phyloP scores from a whole-genome alignment of 805 yeast genomes.

The Isabelozyma gotoi region DNA sequence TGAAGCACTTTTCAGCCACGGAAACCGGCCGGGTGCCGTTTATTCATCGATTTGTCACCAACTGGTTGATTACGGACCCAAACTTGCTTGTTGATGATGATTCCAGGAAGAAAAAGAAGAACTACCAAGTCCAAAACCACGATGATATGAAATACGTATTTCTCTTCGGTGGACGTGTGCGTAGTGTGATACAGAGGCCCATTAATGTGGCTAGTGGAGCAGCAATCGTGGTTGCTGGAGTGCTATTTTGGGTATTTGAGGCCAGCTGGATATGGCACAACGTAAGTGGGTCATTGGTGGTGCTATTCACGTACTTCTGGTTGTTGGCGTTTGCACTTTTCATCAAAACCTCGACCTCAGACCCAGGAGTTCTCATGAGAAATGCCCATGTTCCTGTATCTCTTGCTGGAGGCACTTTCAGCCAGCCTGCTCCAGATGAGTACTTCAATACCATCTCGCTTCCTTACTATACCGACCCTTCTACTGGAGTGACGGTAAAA shows the following conservation, averaged over 20 bases:
- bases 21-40: conserved; percentile 3
- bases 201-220: conserved; percentile 35
- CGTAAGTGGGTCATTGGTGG: conserved; percentile 53
- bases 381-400: conserved; percentile 54
- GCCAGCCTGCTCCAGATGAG: conserved; percentile 52
- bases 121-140: conserved; percentile 45
- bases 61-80: conserved; percentile 29
- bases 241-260: conserved; percentile 49
- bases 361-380: conserved; percentile 71
- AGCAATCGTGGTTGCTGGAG: conserved; percentile 42
- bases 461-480: conserved; percentile 37
- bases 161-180: conserved; percentile 65
- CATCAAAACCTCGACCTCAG: conserved; percentile 54
- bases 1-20: too few relatives aligned
- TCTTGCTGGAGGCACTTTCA: conserved; percentile 10
- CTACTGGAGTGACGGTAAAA: conserved; percentile 43
- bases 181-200: conserved; percentile 44
- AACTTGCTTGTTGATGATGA: conserved; percentile 3
- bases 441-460: conserved; percentile 50
- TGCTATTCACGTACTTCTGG: conserved; percentile 63
- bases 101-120: conserved; percentile 15
- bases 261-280: conserved; percentile 58
- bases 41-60: conserved; percentile 16
- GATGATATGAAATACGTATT: conserved; percentile 41
- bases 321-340: conserved; percentile 46